phyloP scores from a whole-genome alignment of 345 rosid genomes.

The Populus ilicifolia region DNA sequence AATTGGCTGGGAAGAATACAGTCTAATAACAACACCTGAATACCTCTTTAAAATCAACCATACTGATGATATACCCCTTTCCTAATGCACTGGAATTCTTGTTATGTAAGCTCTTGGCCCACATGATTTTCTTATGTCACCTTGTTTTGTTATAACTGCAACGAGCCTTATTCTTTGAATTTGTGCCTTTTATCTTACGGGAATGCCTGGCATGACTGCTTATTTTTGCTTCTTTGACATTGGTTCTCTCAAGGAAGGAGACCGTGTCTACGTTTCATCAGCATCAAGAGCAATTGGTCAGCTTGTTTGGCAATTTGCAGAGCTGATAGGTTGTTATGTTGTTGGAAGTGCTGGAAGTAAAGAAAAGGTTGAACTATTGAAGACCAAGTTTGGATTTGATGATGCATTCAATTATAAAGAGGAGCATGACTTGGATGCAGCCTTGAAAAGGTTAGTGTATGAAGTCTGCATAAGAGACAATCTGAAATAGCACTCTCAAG shows the following conservation, averaged over 20 bases:
- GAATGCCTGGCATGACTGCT: constrained; percentile 54
- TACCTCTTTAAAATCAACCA: constrained; percentile 23
- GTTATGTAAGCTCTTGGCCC: neutral
- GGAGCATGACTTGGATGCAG: constrained; percentile 34
- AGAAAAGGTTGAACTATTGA: constrained; percentile 55
- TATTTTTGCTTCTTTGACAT: constrained; percentile 42
- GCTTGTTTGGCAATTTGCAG: constrained; percentile 52
- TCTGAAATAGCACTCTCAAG: no score
- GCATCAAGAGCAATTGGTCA: constrained; percentile 59
- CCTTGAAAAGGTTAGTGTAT: constrained; percentile 42
- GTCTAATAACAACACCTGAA: constrained; percentile 1
- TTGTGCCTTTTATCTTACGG: neutral
- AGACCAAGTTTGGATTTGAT: constrained; percentile 53
- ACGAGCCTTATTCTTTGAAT: neutral
- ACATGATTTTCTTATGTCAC: no score
- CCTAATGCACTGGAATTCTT: constrained; percentile 27
- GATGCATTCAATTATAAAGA: constrained; percentile 62
- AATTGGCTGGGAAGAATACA: constrained; percentile 21
- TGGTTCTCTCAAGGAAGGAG: constrained; percentile 46
- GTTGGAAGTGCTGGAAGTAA: constrained; percentile 54
- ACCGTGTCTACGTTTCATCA: constrained; percentile 41
- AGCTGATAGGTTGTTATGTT: constrained; percentile 48
- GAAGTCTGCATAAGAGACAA: no score
- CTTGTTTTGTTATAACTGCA: neutral
- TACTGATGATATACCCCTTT: constrained; percentile 21